phyloP scores from a whole-genome alignment of 176 grass and related monocot genomes.

The maize (Zea mays) region DNA sequence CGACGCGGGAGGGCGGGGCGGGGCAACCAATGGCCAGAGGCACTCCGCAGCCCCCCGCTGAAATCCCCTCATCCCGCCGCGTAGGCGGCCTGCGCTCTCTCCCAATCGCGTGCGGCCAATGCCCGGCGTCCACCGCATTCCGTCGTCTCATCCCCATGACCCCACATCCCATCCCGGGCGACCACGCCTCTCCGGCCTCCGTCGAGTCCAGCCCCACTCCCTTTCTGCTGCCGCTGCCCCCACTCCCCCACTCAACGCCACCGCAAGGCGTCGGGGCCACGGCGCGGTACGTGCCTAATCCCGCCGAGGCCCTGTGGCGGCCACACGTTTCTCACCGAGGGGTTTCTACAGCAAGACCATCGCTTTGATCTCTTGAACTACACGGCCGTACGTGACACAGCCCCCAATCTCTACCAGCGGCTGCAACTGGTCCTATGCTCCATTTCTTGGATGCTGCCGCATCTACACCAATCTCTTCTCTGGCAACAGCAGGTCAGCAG shows the following conservation, averaged over 20 bases:
- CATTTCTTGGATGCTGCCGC: too few species aligned
- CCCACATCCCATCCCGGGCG: neutral
- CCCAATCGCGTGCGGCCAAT: slow-evolving; percentile 35
- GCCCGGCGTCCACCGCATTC: neutral
- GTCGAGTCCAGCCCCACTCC: neutral
- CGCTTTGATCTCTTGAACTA: too few species aligned
- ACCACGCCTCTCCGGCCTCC: neutral
- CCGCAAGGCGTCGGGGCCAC: neutral
- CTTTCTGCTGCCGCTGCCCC: neutral
- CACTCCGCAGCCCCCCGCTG: neutral
- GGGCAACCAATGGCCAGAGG: slow-evolving; percentile 44
- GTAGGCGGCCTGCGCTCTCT: neutral
- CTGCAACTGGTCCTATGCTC: too few species aligned
- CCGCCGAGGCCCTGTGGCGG: too few species aligned
- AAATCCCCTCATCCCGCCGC: slow-evolving; percentile 24
- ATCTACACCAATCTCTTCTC: too few species aligned
- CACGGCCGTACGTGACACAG: too few species aligned
- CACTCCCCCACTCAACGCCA: neutral
- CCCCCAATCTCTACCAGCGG: too few species aligned
- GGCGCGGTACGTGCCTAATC: too few species aligned
- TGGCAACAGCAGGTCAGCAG: too few species aligned
- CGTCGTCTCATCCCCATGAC: neutral
- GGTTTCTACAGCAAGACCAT: too few species aligned
- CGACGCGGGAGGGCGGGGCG: neutral
- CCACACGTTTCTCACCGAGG: too few species aligned